Conservation (phyloP, 192 early-diverging fungal genomes). For the Phycomyces blakesleeanus region DNA sequence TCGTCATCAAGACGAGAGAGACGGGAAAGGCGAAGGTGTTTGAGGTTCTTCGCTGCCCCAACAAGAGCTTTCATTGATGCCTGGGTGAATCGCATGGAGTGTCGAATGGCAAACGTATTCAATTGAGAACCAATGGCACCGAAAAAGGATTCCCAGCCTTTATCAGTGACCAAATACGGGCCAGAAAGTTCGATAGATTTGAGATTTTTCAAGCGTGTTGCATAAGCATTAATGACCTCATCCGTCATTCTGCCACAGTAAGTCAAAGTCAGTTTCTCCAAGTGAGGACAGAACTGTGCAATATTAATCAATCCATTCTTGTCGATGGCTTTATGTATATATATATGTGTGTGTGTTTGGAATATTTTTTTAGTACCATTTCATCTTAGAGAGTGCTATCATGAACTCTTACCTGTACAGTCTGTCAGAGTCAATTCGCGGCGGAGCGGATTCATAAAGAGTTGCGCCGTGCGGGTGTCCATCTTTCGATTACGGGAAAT, state of each 20-base stretch:
- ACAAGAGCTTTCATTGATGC: constrained; percentile 49
- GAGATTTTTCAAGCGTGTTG: constrained; percentile 39
- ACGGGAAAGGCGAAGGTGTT: constrained; percentile 43
- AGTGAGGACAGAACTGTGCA: constrained; percentile 55
- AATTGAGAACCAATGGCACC: constrained; percentile 46
- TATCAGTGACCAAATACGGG: constrained; percentile 61
- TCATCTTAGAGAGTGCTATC: not conserved
- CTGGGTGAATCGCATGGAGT: constrained; percentile 54
- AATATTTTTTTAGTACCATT: too few relatives aligned
- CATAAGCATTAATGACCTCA: constrained; percentile 40
- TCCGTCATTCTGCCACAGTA: constrained; percentile 72
- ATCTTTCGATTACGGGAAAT: constrained; percentile 73
- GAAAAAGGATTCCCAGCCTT: constrained; percentile 60
- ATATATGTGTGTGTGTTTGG: too few relatives aligned
- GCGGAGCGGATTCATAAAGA: constrained; percentile 67
- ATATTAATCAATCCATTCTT: constrained; percentile 54
- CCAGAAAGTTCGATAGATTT: constrained; percentile 62
- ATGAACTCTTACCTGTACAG: constrained; percentile 51
- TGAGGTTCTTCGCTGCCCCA: constrained; percentile 37
- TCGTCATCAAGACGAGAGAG: constrained; percentile 46
- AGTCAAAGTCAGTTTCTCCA: constrained; percentile 60
- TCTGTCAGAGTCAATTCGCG: constrained; percentile 68
- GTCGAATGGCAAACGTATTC: constrained; percentile 50
- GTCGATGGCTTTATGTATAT: constrained; percentile 46
- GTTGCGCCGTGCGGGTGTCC: constrained; percentile 53